phyloP scores from a whole-genome alignment of 768 basidiomycete genomes.

The Roridomyces roridus region DNA sequence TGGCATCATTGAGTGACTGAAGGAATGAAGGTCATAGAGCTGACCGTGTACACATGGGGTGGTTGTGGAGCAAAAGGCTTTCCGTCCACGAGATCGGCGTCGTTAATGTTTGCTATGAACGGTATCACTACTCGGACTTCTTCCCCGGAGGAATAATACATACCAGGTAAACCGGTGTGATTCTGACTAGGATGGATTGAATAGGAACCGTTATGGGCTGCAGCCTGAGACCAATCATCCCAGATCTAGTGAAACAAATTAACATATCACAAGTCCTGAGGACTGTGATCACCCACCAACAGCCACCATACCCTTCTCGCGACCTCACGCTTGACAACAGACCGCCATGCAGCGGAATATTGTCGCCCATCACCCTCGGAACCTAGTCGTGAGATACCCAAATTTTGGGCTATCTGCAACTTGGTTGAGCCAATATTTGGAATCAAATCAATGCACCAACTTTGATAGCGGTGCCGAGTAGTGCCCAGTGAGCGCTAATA shows the following conservation, averaged over 20 bases:
- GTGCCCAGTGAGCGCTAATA: conserved; percentile 31
- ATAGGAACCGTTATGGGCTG: conserved; percentile 33
- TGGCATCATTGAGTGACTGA: too few relatives aligned
- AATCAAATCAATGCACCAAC: conserved; percentile 8
- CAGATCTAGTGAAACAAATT: too few relatives aligned
- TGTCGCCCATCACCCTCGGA: conserved; percentile 27
- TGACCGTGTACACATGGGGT: conserved; percentile 27
- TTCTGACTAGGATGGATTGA: conserved; percentile 35
- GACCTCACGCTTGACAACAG: conserved; percentile 32
- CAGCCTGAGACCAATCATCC: conserved; percentile 35
- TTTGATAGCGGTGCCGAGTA: conserved; percentile 34
- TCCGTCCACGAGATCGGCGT: conserved; percentile 30
- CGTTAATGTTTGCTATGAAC: conserved; percentile 29
- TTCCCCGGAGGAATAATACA: not conserved
- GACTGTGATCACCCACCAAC: conserved; percentile 17
- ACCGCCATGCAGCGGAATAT: conserved; percentile 30
- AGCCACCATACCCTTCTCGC: conserved; percentile 34
- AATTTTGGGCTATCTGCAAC: conserved; percentile 32
- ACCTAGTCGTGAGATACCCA: conserved; percentile 34
- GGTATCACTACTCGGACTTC: too few relatives aligned
- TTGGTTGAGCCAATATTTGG: not conserved
- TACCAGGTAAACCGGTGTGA: conserved; percentile 31
- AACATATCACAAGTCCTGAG: not conserved
- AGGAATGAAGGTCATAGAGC: not conserved
- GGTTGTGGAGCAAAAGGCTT: conserved; percentile 18